These are phyloP conservation scores for Coelastrella sp. DNA, from an alignment of 139 green algal species.

Conservation along the genomic window DNA sequence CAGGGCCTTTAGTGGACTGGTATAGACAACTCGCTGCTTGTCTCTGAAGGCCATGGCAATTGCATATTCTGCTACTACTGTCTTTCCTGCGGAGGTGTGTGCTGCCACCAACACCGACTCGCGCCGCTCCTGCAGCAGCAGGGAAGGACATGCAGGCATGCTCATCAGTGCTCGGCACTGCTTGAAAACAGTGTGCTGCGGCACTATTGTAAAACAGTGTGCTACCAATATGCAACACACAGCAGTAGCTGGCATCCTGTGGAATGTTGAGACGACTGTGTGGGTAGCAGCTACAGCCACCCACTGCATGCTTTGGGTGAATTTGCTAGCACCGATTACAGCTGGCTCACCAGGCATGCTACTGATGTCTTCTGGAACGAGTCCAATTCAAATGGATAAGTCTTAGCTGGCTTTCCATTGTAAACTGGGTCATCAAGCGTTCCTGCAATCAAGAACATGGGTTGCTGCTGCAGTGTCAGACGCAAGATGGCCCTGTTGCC, in stretches of 20 bases:
- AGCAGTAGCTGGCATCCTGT: no score
- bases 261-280: not conserved
- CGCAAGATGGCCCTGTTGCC: no score
- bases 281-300: not conserved
- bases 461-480: not conserved
- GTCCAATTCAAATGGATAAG: slow-evolving; percentile 93
- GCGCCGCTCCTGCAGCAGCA: slow-evolving; percentile 73
- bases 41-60: slow-evolving; percentile 90
- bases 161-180: no score
- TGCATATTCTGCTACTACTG: slow-evolving; percentile 98
- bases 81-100: slow-evolving; percentile 96
- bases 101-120: slow-evolving; percentile 94
- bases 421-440: slow-evolving; percentile 78
- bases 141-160: not conserved
- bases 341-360: slow-evolving; percentile 79
- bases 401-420: slow-evolving; percentile 72
- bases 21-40: slow-evolving; percentile 95
- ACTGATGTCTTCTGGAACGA: slow-evolving; percentile 88
- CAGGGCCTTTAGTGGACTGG: slow-evolving; percentile 94
- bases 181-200: not conserved
- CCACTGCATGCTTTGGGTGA: not conserved
- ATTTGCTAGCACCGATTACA: not conserved
- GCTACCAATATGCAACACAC: not conserved
- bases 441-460: slow-evolving; percentile 55
- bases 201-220: not conserved